Conservation (phyloP, 164 flowering plant genomes). For the Kalanchoe fedtschenkoi region DNA sequence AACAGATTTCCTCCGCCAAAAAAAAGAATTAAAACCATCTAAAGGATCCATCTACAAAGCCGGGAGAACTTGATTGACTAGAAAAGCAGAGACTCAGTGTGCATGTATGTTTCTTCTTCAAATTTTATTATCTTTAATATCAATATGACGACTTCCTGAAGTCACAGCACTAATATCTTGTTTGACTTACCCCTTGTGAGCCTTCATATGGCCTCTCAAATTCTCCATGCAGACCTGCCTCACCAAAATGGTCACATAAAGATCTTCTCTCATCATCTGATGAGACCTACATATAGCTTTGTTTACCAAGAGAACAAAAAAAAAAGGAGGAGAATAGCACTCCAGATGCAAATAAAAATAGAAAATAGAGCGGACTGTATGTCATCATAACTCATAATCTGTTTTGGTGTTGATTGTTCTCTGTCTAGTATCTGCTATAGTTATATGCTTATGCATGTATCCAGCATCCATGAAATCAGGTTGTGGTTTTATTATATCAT, state of each 20-base stretch:
- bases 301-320: slow-evolving; percentile 16
- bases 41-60: slow-evolving; percentile 73
- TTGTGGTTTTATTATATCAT: too few species aligned
- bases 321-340: background rate
- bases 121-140: background rate
- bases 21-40: slow-evolving; percentile 59
- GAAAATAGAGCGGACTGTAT: too few species aligned
- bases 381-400: too few species aligned
- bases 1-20: slow-evolving; percentile 63
- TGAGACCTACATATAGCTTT: slow-evolving; percentile 58
- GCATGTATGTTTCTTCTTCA: background rate
- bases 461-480: too few species aligned
- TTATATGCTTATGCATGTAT: too few species aligned
- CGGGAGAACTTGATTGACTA: background rate
- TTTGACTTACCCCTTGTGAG: slow-evolving; percentile 47
- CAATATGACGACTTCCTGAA: background rate
- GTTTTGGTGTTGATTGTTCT: too few species aligned
- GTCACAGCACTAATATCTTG: background rate
- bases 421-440: too few species aligned
- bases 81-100: background rate
- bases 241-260: slow-evolving; percentile 90
- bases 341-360: background rate
- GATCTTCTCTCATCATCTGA: slow-evolving; percentile 88
- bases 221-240: slow-evolving; percentile 71
- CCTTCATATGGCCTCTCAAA: slow-evolving; percentile 32